Evolutionary conservation across 2,329 filamentous ascomycete genomes (phyloP), one percentile per base, ranked within the genome.

Genomic region (Claviceps arundinis): DNA sequence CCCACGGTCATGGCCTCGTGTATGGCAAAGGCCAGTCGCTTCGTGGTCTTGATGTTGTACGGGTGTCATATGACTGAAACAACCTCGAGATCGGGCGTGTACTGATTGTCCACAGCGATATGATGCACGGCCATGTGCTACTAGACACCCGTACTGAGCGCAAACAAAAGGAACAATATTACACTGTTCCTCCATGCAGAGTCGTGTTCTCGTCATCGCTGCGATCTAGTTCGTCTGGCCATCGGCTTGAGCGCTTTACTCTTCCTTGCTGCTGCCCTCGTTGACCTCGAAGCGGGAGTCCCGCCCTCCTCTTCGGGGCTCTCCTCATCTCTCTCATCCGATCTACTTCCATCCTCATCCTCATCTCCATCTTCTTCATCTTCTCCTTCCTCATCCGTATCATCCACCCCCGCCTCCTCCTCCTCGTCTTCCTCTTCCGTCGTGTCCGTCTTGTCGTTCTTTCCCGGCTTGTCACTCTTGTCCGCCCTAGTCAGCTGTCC

Each of bases 201-300:
- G 57, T 46, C 61, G 58, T 51, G n/a, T 3, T 16, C 30, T 38
- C 34, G 22, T 52, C 38, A 52, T 34, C 51, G 51, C 26, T 51
- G 43, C 48, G 50, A 55, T 37, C 53, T 50, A 4, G 53, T 55
- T 24, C 50, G 51, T 40, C 53, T 49, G 34, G 44, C 48, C 5
- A 37, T 30, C 17, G 48, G 50, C 34, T 51, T 55, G 6, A 48
- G 50, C 13, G 50, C 50, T 34, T 47, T 37, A 14, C 44, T 52
- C 44, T 50, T 55, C 14, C 50, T 47, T 3, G 48, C 48, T 5
- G 40, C 47, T 4, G 47, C 48, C 19, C 53, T 52, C n/a, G 50
- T 52, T n/a, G 67, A 57, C 49, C 64, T 70, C 2, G 68, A 65
- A 2, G 66, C 66, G 1, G 69, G 67, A 45, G 69, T 68, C 43